phyloP scores from a whole-genome alignment of 495 filamentous ascomycete genomes.

The Penicillium mononematosum region DNA sequence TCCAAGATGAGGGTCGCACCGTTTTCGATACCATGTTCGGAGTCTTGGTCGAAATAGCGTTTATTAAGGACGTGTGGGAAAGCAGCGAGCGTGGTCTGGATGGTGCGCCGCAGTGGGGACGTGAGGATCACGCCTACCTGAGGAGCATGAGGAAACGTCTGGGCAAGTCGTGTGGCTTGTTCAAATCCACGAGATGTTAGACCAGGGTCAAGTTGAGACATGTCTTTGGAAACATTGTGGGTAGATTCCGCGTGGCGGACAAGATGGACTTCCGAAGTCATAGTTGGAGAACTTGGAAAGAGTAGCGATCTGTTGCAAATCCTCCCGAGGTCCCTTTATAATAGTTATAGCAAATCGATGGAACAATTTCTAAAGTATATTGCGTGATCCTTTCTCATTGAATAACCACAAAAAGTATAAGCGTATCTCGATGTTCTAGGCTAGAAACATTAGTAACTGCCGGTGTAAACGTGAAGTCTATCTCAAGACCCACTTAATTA shows the following conservation, averaged over 20 bases:
- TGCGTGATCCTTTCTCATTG: no score
- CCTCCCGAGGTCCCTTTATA: no score
- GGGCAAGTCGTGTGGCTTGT: background rate
- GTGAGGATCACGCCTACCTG: slow-evolving; percentile 1
- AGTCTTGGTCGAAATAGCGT: slow-evolving; percentile 1
- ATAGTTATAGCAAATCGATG: no score
- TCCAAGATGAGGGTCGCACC: background rate
- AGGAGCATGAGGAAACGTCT: background rate
- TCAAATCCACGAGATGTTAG: background rate
- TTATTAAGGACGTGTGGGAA: slow-evolving; percentile 3
- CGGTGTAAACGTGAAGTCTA: no score
- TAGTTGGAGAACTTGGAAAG: background rate
- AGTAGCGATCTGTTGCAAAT: no score
- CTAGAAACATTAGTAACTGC: no score
- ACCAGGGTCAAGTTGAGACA: background rate
- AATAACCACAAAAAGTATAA: no score
- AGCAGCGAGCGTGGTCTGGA: slow-evolving; percentile 2
- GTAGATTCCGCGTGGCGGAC: slow-evolving; percentile 9
- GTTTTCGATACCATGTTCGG: background rate
- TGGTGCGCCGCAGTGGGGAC: background rate
- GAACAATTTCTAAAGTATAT: no score
- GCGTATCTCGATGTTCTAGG: no score
- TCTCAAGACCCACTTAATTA: no score
- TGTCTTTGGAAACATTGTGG: slow-evolving; percentile 8
- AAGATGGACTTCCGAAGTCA: slow-evolving; percentile 2